A percentile compares a stretch with the other conserved stretches of the same genome.
These are phyloP conservation scores for Capsella rubella DNA, from an alignment of 441 rosid genomes.

Conservation along the genomic window DNA sequence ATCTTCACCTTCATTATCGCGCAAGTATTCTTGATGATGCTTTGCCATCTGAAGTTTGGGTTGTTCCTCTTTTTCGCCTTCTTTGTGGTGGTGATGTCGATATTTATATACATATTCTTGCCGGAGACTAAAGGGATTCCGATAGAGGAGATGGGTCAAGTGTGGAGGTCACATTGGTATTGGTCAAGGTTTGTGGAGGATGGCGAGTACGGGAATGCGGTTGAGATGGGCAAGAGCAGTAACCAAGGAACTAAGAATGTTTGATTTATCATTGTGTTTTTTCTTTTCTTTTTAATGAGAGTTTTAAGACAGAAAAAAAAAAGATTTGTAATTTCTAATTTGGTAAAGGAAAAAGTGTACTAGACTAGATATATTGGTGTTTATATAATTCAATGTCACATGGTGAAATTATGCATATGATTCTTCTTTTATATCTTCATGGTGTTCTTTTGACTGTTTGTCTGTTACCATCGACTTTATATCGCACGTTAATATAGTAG, in stretches of 20 bases:
- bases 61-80: slow-evolving; percentile 72
- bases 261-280: slow-evolving; percentile 29
- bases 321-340: slow-evolving; percentile 26
- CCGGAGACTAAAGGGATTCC: slow-evolving; percentile 82
- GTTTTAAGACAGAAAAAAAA: slow-evolving; percentile 6
- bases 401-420: slow-evolving; percentile 21
- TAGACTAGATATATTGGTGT: slow-evolving; percentile 34
- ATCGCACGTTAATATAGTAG: no score
- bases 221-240: slow-evolving; percentile 68
- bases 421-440: neutral
- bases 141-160: slow-evolving; percentile 63
- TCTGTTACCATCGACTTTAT: no score
- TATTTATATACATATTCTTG: slow-evolving; percentile 56
- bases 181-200: slow-evolving; percentile 65
- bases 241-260: slow-evolving; percentile 53
- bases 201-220: slow-evolving; percentile 47
- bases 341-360: slow-evolving; percentile 31
- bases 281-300: neutral
- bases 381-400: slow-evolving; percentile 30
- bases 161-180: slow-evolving; percentile 80
- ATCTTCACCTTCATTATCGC: slow-evolving; percentile 67
- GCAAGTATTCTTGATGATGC: slow-evolving; percentile 59
- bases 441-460: no score
- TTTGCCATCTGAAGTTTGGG: slow-evolving; percentile 71
- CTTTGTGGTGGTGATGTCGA: slow-evolving; percentile 67